Percentiles rank a stretch among this genome's conserved stretches.
phyloP scores from a whole-genome alignment of 176 grass and related monocot genomes.

The Neostapfia colusana region DNA sequence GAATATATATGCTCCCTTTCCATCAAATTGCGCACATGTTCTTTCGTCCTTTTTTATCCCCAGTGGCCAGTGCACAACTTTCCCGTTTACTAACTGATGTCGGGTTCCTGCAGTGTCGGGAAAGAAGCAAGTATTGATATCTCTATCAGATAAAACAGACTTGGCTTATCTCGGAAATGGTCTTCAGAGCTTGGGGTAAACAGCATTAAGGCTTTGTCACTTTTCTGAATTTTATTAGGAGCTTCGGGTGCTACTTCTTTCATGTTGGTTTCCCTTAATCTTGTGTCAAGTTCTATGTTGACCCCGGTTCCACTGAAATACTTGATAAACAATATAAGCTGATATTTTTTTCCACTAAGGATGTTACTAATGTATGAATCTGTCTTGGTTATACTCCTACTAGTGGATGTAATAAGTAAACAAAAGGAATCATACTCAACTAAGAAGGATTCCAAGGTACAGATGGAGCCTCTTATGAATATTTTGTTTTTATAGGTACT shows the following conservation, averaged over 20 bases:
- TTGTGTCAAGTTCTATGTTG: neutral
- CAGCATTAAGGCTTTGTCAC: neutral
- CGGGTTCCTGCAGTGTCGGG: constrained; percentile 29
- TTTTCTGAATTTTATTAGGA: neutral
- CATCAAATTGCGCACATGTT: neutral
- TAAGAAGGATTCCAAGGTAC: neutral
- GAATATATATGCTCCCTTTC: neutral
- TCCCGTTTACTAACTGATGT: neutral
- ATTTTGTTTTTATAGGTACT: constrained; percentile 50
- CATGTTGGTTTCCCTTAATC: neutral
- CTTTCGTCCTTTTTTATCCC: neutral
- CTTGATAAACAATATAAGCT: neutral
- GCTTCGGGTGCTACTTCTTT: neutral
- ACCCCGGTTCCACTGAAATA: neutral
- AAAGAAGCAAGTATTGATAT: constrained; percentile 63
- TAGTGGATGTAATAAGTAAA: neutral
- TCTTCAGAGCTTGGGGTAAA: constrained; percentile 68
- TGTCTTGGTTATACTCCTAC: neutral
- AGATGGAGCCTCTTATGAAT: neutral
- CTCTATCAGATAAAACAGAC: constrained; percentile 61
- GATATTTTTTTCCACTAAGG: neutral
- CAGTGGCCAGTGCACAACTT: too few relatives aligned
- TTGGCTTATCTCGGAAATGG: constrained; percentile 59
- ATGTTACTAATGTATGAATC: neutral
- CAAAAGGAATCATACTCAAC: neutral